phyloP scores from a whole-genome alignment of 257 asterid species.

The Solanum ossicruentum region DNA sequence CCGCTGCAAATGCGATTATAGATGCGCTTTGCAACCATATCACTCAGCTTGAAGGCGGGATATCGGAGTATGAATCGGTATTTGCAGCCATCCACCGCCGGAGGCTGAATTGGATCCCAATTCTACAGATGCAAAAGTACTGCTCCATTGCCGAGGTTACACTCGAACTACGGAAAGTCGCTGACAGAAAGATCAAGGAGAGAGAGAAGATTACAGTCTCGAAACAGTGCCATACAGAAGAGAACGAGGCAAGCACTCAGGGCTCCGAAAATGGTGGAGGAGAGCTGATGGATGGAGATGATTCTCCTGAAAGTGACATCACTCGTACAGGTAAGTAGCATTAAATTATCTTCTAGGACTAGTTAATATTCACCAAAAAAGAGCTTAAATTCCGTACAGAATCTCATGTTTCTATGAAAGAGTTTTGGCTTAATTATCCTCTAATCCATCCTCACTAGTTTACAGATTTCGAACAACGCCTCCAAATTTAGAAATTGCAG shows the following conservation, averaged over 20 bases:
- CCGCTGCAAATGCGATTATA: constrained; percentile 94
- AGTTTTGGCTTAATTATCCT: neutral
- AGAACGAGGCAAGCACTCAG: constrained; percentile 9
- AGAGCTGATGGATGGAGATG: constrained; percentile 43
- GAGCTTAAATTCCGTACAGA: neutral
- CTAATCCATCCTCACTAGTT: neutral
- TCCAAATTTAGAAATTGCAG: no score
- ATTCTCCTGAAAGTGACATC: constrained; percentile 53
- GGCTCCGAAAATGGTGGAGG: constrained; percentile 30
- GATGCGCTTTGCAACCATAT: constrained; percentile 78
- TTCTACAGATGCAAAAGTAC: constrained; percentile 90
- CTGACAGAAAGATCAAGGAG: constrained; percentile 31
- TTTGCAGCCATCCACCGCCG: constrained; percentile 77
- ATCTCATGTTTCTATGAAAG: neutral
- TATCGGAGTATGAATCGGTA: constrained; percentile 43
- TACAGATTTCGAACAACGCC: neutral
- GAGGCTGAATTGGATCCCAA: constrained; percentile 91
- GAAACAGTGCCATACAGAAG: neutral
- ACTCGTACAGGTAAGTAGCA: constrained; percentile 57
- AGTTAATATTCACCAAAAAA: neutral
- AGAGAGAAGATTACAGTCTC: constrained; percentile 12
- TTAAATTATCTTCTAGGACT: neutral
- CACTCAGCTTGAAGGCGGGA: constrained; percentile 53
- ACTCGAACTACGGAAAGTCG: constrained; percentile 58
- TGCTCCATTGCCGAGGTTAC: constrained; percentile 70